Base-by-base conservation (phyloP, 1,284 basidiomycete genomes). In the Melampsora occidentalis region DNA sequence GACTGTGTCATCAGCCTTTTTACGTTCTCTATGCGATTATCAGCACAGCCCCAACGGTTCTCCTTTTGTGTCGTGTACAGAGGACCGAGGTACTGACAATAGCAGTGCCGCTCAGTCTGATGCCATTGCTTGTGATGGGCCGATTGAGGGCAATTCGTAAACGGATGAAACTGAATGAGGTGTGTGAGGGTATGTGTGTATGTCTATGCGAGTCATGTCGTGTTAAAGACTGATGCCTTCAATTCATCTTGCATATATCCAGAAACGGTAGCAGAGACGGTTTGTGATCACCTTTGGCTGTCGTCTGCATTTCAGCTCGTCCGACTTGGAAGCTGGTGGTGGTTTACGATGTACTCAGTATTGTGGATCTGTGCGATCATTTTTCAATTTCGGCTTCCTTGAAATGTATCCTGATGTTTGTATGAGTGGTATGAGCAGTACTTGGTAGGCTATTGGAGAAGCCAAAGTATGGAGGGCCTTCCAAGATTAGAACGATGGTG, bases 131-230 rank as follows among this genome's bases (percentile, higher is more conserved):
- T n/a, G 53, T 57, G 53, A 57, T 57, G 20, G 28, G 53, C 16
- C 53, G 53, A 57, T 22, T 57, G 53, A 9, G n/a, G 28, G 53
- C 20, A 28, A 57, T 57, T 57, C 53, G 53, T 22, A 6, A 28
- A n/a, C 53, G 53, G 5, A 57, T 57, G 53, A 57, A 22, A 57
- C 28, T 57, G 53, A 28, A 22, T n/a, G 28, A 57, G n/a, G 53
- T 57, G 53, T 57, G 53, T 57, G 53, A 57, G 28, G 53, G 53
- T 57, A 57, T 57, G 28, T 57, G 14, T 57, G 28, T 57, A 22
- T 57, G 53, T 57, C 53, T 28, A 57, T 22, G n/a, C 53, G n/a
- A 57, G 28, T 57, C n/a, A 22, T 12, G 10, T 53, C 2, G 53
- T 28, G 53, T 57, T 57, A 1, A 57, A 57, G 22, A 57, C 28